Percentiles rank a stretch among this genome's conserved stretches.
phyloP scores from a whole-genome alignment of 148 eudicot species.

The Vaccinium vitisidaea region DNA sequence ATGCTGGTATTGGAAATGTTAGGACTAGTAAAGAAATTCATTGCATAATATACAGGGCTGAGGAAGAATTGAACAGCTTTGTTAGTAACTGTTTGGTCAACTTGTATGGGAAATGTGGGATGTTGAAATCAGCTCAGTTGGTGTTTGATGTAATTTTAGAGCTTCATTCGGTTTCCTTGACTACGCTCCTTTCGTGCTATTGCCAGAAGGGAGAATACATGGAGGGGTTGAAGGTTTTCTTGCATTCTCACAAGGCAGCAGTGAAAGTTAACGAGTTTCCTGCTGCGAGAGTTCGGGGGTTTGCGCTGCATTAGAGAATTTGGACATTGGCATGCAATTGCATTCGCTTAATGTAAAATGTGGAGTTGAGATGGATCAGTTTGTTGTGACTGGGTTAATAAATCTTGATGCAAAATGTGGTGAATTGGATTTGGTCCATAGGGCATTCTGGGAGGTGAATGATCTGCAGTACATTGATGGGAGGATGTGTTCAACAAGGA shows the following conservation, averaged over 20 bases:
- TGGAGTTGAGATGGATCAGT: slow-evolving; percentile 39
- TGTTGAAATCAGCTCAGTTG: slow-evolving; percentile 24
- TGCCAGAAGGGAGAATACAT: slow-evolving; percentile 33
- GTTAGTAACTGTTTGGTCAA: slow-evolving; percentile 38
- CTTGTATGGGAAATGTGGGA: slow-evolving; percentile 46
- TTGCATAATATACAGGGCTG: slow-evolving; percentile 29
- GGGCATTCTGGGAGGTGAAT: slow-evolving; percentile 32
- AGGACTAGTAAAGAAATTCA: slow-evolving; percentile 41
- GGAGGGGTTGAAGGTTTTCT: slow-evolving; percentile 35
- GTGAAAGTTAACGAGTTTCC: slow-evolving; percentile 32
- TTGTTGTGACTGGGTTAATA: slow-evolving; percentile 36
- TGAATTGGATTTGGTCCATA: slow-evolving; percentile 22
- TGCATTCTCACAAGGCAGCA: slow-evolving; percentile 26
- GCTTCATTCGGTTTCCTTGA: slow-evolving; percentile 33
- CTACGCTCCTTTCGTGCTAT: slow-evolving; percentile 32
- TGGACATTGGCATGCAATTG: slow-evolving; percentile 38
- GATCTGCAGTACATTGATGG: slow-evolving; percentile 31
- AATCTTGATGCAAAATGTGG: slow-evolving; percentile 40
- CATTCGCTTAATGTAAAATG: slow-evolving; percentile 29
- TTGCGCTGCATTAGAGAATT: slow-evolving; percentile 31
- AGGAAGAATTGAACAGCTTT: slow-evolving; percentile 27
- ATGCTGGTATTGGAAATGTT: slow-evolving; percentile 23
- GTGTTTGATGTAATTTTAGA: slow-evolving; percentile 36
- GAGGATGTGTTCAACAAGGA: slow-evolving; percentile 36
- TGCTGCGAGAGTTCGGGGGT: slow-evolving; percentile 29